A percentile compares a stretch with the other conserved stretches of the same genome.
These are phyloP conservation scores for Cercospora sp. DNA, from an alignment of 2,329 filamentous ascomycete species.

Conservation along the genomic window DNA sequence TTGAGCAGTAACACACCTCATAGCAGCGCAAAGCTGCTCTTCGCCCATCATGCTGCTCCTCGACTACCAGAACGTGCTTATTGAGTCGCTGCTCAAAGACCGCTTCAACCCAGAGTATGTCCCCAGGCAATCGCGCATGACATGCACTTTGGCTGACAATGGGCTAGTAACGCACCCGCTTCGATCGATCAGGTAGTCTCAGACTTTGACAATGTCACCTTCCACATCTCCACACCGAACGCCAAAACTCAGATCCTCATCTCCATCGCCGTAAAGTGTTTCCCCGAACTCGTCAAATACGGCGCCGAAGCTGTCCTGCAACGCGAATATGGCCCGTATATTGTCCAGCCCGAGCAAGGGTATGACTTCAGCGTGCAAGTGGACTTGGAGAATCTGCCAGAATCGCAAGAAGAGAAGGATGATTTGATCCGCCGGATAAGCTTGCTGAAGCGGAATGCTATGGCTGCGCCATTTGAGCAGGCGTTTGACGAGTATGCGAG, in stretches of 20 bases:
- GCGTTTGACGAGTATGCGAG: constrained; percentile 91
- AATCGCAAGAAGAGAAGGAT: constrained; percentile 79
- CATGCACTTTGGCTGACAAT: constrained; percentile 32
- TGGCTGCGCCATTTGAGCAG: constrained; percentile 97
- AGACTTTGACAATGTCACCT: constrained; percentile 98
- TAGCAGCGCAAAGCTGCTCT: not conserved
- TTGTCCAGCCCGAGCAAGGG: constrained; percentile 80
- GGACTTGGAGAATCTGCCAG: constrained; percentile 83
- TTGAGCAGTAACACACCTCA: not conserved
- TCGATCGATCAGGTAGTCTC: constrained; percentile 98
- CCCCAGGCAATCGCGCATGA: not conserved
- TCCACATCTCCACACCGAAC: constrained; percentile 96
- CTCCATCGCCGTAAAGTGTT: constrained; percentile 94
- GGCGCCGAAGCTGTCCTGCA: constrained; percentile 88
- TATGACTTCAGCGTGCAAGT: constrained; percentile 95
- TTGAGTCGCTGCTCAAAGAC: constrained; percentile 93
- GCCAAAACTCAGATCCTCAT: constrained; percentile 91
- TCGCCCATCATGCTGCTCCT: constrained; percentile 72
- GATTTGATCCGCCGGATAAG: constrained; percentile 85
- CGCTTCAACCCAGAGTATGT: constrained; percentile 62
- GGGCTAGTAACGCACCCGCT: constrained; percentile 71
- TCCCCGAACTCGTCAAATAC: constrained; percentile 85
- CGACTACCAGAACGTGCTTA: constrained; percentile 98
- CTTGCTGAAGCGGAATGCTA: constrained; percentile 93
- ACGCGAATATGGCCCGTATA: constrained; percentile 91